Evolutionary conservation across 345 rosid species (phyloP).

Genomic region (Hypericum androsaemum): DNA sequence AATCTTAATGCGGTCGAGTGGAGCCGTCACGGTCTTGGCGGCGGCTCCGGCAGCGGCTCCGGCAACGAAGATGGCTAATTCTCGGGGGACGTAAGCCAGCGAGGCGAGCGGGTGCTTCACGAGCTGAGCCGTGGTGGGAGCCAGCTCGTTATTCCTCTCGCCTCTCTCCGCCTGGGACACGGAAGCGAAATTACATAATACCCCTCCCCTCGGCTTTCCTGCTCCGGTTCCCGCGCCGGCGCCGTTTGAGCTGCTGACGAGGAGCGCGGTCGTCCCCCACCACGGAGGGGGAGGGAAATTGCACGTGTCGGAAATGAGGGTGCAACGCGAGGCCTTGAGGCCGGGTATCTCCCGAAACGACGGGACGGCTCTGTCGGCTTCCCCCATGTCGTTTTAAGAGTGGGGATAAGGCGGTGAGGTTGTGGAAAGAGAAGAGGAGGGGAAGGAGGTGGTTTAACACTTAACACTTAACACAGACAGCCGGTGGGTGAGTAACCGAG

Average conservation of each 20-base stretch:
- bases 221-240: constrained; percentile 1
- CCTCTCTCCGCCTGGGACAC: constrained; percentile 51
- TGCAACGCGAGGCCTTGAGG: constrained; percentile 29
- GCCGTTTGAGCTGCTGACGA: constrained; percentile 19
- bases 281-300: too few species aligned
- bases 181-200: constrained; percentile 43
- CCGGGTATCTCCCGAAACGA: constrained; percentile 31
- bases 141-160: constrained; percentile 25
- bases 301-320: not conserved
- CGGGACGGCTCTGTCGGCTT: constrained; percentile 32
- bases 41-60: constrained; percentile 95
- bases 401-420: constrained; percentile 27
- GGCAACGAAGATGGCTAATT: constrained; percentile 70
- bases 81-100: constrained; percentile 58
- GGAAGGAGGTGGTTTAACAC: too few species aligned
- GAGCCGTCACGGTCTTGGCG: constrained; percentile 90
- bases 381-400: constrained; percentile 16
- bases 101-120: constrained; percentile 62
- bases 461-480: too few species aligned
- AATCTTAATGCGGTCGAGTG: constrained; percentile 91
- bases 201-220: constrained; percentile 11
- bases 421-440: not conserved
- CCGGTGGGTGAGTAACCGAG: too few species aligned
- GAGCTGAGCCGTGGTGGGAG: constrained; percentile 59
- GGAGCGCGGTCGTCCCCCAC: constrained; percentile 13